A percentile compares a stretch with the other conserved stretches of the same genome.
These are phyloP conservation scores for Pisolithus sp. DNA, from an alignment of 768 basidiomycete species.

Conservation along the genomic window DNA sequence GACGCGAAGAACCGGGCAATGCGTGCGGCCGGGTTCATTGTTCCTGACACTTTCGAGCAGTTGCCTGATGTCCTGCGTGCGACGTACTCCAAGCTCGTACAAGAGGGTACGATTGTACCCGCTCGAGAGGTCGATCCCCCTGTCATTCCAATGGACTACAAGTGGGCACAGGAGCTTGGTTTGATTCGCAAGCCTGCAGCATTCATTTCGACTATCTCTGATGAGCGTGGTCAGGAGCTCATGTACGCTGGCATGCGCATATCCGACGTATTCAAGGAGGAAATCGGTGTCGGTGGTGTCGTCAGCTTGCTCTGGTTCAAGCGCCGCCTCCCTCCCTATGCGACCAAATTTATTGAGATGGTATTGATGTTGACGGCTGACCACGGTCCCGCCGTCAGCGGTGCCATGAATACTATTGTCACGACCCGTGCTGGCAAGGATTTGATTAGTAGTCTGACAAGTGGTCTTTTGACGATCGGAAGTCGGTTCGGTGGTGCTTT, in stretches of 20 bases:
- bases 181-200: slow-evolving; percentile 98
- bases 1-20: slow-evolving; percentile 97
- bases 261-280: slow-evolving; percentile 96
- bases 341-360: slow-evolving; percentile 99
- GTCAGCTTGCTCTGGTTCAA: slow-evolving; percentile 98
- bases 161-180: slow-evolving; percentile 98
- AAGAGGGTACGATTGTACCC: slow-evolving; percentile 57
- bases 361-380: slow-evolving; percentile 98
- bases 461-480: slow-evolving; percentile 96
- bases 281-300: slow-evolving; percentile 96
- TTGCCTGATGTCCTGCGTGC: slow-evolving; percentile 79
- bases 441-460: slow-evolving; percentile 90
- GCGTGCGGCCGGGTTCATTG: slow-evolving; percentile 91
- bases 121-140: slow-evolving; percentile 83
- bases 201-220: slow-evolving; percentile 98
- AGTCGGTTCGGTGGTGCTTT: slow-evolving; percentile 98
- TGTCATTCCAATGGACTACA: slow-evolving; percentile 99
- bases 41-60: slow-evolving; percentile 96
- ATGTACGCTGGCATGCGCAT: slow-evolving; percentile 99
- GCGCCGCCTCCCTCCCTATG: slow-evolving; percentile 84
- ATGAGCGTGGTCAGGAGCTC: slow-evolving; percentile 98
- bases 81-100: slow-evolving; percentile 80
- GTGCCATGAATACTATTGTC: slow-evolving; percentile 99
- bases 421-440: slow-evolving; percentile 99
- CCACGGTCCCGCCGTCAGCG: slow-evolving; percentile 96